Percentiles rank a stretch among this genome's conserved stretches.
Evolutionary conservation across 2,329 filamentous ascomycete species (phyloP).

Genomic region (Chrysoporthe cubensis): DNA sequence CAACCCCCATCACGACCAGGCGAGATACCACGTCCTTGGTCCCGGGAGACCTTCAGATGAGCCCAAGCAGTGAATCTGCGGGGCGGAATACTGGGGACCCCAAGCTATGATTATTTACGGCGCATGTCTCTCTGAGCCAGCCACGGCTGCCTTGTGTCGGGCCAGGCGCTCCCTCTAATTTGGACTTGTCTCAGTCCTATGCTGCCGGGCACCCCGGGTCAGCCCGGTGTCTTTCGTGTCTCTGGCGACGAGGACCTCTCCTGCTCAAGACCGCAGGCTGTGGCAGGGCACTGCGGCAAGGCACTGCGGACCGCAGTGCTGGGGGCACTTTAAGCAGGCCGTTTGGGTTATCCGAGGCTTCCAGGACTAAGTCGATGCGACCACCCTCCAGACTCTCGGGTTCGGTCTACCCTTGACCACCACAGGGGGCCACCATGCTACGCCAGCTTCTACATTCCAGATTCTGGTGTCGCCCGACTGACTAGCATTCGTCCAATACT

Average conservation of each 20-base stretch:
- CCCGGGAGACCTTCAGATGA: not conserved
- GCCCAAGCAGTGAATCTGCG: not conserved
- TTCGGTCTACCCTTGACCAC: not conserved
- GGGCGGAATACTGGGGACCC: not conserved
- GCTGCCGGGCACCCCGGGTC: too few species aligned
- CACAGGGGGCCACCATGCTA: conserved; percentile 4
- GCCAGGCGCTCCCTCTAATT: too few species aligned
- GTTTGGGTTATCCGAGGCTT: not conserved
- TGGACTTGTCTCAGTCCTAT: too few species aligned
- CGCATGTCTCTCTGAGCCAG: too few species aligned
- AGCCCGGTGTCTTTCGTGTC: too few species aligned
- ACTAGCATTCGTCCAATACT: not conserved
- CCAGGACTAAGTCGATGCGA: not conserved
- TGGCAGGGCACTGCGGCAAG: too few species aligned
- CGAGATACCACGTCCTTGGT: not conserved
- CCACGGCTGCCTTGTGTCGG: too few species aligned
- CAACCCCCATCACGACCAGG: not conserved
- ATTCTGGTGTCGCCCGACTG: not conserved
- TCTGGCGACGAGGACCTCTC: too few species aligned
- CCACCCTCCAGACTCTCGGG: not conserved
- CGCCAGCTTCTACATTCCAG: not conserved
- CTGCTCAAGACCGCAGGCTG: too few species aligned
- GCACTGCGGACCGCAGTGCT: too few species aligned
- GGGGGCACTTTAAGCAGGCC: not conserved
- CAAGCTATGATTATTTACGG: too few species aligned